Evolutionary conservation across 179 eudicot species (phyloP), one percentile per base, ranked within the genome.

Genomic region (Heliamphora pulchella): DNA sequence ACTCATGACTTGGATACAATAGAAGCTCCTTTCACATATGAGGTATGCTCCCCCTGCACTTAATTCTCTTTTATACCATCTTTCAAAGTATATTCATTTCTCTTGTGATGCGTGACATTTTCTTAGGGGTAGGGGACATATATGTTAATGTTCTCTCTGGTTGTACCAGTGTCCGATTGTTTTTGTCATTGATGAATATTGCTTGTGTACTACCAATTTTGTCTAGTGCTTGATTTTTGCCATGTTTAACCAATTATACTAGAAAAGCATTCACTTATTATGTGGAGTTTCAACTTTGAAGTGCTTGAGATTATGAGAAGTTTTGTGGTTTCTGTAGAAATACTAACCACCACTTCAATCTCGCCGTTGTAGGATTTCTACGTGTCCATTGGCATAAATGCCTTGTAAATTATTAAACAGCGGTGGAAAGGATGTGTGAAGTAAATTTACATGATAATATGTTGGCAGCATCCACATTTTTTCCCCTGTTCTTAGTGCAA

Each of bases 1-100:
- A 96, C 99, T 77, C 99, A 96, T 87, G 99, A 96, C 83, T 86
- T 96, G 89, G 99, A 96, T 82, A 92, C 94, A 65, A 86, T 96
- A 85, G 86, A 94, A 79, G 97, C 96, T 57, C 99, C 99, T 84
- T 96, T 96, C 82, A 90, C 98, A 20, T 96, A 96, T 74, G 99
- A 96, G 99, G 99, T 95, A 85, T 81, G 73, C 53, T 55, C 48
- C 71, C 77, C 54, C 50, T 3, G 67, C 68, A 3, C 39, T 46
- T 69, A 43, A 31, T 31, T 31, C 2, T 71, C 15, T 64, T 14
- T 11, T 54, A 41, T 7, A 46, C 55, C 41, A 22, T 31, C 31
- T 31, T 31, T 31, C 31, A 31, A 31, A 31, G 31, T 31, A 31
- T 31, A 31, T 31, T 31, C 31, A 31, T 31, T 31, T 31, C 31